Percentiles rank a stretch among this genome's conserved stretches.
phyloP scores from a whole-genome alignment of 1,284 basidiomycete species.

The Ustilago hordei region DNA sequence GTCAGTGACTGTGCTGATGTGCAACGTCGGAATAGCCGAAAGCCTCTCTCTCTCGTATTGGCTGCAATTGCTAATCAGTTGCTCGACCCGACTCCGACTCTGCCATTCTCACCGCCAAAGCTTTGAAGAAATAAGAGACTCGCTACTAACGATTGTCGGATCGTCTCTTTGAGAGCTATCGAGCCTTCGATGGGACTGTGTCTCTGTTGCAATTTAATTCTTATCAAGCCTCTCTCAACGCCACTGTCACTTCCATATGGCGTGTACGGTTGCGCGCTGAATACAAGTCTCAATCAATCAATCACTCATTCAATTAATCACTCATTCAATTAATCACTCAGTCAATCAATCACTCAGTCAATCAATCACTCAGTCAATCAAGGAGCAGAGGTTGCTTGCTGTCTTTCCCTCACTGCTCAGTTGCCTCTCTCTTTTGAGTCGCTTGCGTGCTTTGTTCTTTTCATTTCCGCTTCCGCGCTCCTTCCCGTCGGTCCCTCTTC shows the following conservation, averaged over 20 bases:
- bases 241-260: neutral
- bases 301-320: neutral
- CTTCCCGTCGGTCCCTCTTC: conserved; percentile 1
- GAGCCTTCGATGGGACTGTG: neutral
- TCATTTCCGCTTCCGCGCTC: conserved; percentile 2
- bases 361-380: neutral
- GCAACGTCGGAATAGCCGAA: conserved; percentile 3
- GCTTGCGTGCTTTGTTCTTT: conserved; percentile 14
- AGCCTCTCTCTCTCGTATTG: neutral
- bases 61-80: conserved; percentile 1
- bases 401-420: too few species aligned
- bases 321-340: neutral
- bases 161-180: neutral
- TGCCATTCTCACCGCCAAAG: neutral
- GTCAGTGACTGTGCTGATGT: neutral
- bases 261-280: neutral
- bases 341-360: neutral
- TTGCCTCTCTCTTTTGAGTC: neutral
- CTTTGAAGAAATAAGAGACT: neutral
- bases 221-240: neutral
- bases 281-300: too few species aligned
- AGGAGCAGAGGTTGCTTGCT: neutral
- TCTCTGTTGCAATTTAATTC: neutral
- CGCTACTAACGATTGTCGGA: neutral
- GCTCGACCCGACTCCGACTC: neutral